Percentiles rank a stretch among this genome's conserved stretches.
Conservation (phyloP, 805 yeast genomes). For the Yarrowia sp. region DNA sequence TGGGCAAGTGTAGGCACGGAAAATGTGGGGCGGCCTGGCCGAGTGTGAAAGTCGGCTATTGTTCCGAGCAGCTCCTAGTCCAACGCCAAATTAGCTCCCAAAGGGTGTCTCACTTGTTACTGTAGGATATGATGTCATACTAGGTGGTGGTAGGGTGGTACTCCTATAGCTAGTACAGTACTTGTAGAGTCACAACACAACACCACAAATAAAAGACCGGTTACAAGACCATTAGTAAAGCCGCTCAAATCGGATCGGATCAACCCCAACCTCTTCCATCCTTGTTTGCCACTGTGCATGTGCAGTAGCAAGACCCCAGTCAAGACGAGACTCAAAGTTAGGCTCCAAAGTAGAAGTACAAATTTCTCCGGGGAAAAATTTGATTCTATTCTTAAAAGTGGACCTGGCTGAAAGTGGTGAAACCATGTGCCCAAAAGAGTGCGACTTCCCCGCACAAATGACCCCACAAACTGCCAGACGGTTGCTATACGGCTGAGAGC, state of each 20-base stretch:
- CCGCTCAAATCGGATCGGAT: too few relatives aligned
- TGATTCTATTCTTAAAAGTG: neutral
- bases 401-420: neutral
- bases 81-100: too few relatives aligned
- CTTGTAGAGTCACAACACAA: too few relatives aligned
- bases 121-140: neutral
- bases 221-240: too few relatives aligned
- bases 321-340: neutral
- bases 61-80: neutral
- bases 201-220: too few relatives aligned
- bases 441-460: constrained; percentile 27
- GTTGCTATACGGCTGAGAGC: neutral
- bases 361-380: constrained; percentile 32
- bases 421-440: constrained; percentile 8
- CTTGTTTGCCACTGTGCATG: too few relatives aligned
- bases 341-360: neutral
- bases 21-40: constrained; percentile 17
- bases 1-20: neutral
- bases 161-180: too few relatives aligned
- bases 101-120: neutral
- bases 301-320: constrained; percentile 24
- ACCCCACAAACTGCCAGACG: constrained; percentile 5
- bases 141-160: too few relatives aligned
- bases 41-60: constrained; percentile 28
- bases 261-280: too few relatives aligned